Evolutionary conservation across 352 stramenopile species (phyloP).

Genomic region (Phytophthora brassicae): DNA sequence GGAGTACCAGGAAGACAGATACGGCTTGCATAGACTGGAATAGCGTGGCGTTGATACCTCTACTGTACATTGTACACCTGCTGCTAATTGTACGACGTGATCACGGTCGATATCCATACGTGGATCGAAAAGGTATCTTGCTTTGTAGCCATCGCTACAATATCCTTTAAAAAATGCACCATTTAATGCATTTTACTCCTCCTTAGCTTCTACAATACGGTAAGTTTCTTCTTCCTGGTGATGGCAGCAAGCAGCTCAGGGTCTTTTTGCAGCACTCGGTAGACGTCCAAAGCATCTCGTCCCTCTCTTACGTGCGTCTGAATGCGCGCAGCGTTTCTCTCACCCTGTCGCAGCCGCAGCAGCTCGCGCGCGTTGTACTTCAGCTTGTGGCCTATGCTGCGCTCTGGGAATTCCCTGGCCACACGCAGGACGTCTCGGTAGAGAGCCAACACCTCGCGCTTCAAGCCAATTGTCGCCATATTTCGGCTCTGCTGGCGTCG

Average conservation of each 20-base stretch:
- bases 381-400: conserved; percentile 69
- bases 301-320: conserved; percentile 52
- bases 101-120: conserved; percentile 9
- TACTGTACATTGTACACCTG: conserved; percentile 8
- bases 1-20: conserved; percentile 33
- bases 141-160: neutral
- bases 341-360: conserved; percentile 55
- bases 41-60: conserved; percentile 14
- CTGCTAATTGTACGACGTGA: conserved; percentile 24
- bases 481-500: neutral
- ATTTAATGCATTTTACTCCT: neutral
- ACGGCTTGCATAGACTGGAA: conserved; percentile 36
- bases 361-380: conserved; percentile 75
- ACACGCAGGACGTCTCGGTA: conserved; percentile 60
- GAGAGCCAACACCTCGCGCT: conserved; percentile 59
- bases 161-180: neutral
- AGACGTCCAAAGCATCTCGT: conserved; percentile 57
- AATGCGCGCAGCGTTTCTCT: conserved; percentile 44
- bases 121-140: neutral
- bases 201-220: neutral
- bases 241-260: conserved; percentile 50
- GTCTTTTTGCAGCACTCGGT: conserved; percentile 52
- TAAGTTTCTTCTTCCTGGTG: conserved; percentile 54
- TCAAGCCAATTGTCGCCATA: conserved; percentile 32
- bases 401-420: conserved; percentile 54